These are phyloP conservation scores for Flaveria bidentis DNA, from an alignment of 129 eudicot species.

Conservation along the genomic window DNA sequence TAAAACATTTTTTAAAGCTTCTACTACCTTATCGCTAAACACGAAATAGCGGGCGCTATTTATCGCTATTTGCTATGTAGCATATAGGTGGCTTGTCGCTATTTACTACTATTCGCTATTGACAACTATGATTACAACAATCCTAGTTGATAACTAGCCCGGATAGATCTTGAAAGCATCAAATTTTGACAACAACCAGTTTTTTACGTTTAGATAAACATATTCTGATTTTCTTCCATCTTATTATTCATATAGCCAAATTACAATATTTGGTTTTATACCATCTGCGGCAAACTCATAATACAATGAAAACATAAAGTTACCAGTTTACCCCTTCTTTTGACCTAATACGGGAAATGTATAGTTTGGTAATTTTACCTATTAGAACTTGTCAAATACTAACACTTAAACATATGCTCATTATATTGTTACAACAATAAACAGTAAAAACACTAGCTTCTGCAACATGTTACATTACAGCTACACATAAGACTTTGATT, in stretches of 20 bases:
- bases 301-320: neutral
- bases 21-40: too few species aligned
- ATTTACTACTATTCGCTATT: too few species aligned
- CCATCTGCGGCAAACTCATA: neutral
- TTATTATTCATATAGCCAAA: neutral
- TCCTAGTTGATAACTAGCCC: neutral
- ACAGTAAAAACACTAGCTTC: slow-evolving; percentile 5
- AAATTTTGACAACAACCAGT: neutral
- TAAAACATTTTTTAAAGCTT: too few species aligned
- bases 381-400: neutral
- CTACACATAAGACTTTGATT: neutral
- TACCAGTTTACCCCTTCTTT: slow-evolving; percentile 3
- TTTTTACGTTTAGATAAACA: neutral
- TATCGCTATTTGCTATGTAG: too few species aligned
- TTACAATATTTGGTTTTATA: neutral
- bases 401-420: neutral
- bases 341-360: neutral
- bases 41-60: too few species aligned
- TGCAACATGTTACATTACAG: neutral
- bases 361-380: neutral
- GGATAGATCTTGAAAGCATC: neutral
- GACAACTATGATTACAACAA: neutral
- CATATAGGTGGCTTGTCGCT: too few species aligned
- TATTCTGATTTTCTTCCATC: neutral
- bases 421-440: neutral